Evolutionary conservation across 805 yeast species (phyloP).

Genomic region (Ogataea nonfermentans): DNA sequence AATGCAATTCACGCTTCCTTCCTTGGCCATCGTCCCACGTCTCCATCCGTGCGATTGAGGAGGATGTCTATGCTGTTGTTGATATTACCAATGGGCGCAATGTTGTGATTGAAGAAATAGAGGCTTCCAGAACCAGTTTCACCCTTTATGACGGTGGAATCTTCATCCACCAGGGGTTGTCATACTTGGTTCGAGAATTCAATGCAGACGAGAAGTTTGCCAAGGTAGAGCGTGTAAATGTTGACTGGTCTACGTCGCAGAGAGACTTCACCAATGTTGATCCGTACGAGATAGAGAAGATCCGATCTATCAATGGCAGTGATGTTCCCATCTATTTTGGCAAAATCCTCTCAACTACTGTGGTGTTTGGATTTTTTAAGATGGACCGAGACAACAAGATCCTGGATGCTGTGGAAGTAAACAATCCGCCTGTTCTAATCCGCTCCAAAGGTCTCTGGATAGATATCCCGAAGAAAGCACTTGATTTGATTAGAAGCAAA

Average conservation of each 20-base stretch:
- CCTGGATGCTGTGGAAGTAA: slow-evolving; percentile 91
- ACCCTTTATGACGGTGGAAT: slow-evolving; percentile 92
- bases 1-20: slow-evolving; percentile 55
- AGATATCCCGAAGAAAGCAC: slow-evolving; percentile 69
- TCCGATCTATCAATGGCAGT: slow-evolving; percentile 52
- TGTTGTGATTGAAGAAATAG: slow-evolving; percentile 82
- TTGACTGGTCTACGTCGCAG: slow-evolving; percentile 91
- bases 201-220: slow-evolving; percentile 79
- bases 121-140: slow-evolving; percentile 83
- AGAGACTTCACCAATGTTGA: slow-evolving; percentile 93
- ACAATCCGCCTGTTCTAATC: slow-evolving; percentile 75
- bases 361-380: slow-evolving; percentile 92
- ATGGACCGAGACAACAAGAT: slow-evolving; percentile 72
- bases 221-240: slow-evolving; percentile 81
- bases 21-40: slow-evolving; percentile 84
- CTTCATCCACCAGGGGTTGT: slow-evolving; percentile 88
- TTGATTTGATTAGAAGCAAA: slow-evolving; percentile 57
- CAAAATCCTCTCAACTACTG: slow-evolving; percentile 62
- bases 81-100: slow-evolving; percentile 80
- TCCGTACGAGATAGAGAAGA: slow-evolving; percentile 68
- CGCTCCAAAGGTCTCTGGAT: slow-evolving; percentile 88
- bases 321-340: slow-evolving; percentile 73
- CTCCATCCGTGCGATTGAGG: slow-evolving; percentile 79
- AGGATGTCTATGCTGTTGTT: slow-evolving; percentile 81
- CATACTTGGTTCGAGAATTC: slow-evolving; percentile 83